A percentile compares a stretch with the other conserved stretches of the same genome.
Evolutionary conservation across 179 eudicot genomes (phyloP).

Genomic region (Silene coronaria): DNA sequence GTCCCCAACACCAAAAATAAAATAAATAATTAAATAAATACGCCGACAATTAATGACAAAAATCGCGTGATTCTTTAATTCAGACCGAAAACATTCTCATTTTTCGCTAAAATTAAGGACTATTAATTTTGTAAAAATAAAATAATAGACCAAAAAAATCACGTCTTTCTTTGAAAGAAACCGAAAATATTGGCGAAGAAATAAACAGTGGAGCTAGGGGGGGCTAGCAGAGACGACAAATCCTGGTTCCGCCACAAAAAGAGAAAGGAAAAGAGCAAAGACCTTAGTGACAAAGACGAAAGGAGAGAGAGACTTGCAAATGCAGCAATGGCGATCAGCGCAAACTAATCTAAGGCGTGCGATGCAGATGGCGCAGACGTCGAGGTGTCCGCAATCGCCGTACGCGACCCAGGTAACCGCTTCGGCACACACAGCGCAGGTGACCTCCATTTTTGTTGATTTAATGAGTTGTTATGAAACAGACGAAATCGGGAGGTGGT

Average conservation of each 20-base stretch:
- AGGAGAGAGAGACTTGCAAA: conserved; percentile 58
- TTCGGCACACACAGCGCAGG: conserved; percentile 83
- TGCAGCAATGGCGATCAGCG: conserved; percentile 71
- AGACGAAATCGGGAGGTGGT: background rate
- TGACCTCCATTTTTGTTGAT: conserved; percentile 40
- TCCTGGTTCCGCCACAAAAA: background rate
- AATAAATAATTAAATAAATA: background rate
- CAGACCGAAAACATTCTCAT: background rate
- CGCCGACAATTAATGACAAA: background rate
- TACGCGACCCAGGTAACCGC: conserved; percentile 71
- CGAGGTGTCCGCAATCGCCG: conserved; percentile 77
- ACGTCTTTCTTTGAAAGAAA: background rate
- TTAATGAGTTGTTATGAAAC: background rate
- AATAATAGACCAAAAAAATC: too few species aligned
- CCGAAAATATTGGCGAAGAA: background rate
- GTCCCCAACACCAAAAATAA: conserved; percentile 9
- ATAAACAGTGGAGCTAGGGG: background rate
- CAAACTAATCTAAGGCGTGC: conserved; percentile 88
- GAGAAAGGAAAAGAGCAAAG: background rate
- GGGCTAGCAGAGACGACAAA: too few species aligned
- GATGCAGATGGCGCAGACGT: conserved; percentile 78
- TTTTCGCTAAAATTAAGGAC: background rate
- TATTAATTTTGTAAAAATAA: too few species aligned
- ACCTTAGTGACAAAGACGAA: conserved; percentile 71
- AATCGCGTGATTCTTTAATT: conserved; percentile 1